Evolutionary conservation across 768 basidiomycete genomes (phyloP).

Genomic region (Gymnopilus junonius): DNA sequence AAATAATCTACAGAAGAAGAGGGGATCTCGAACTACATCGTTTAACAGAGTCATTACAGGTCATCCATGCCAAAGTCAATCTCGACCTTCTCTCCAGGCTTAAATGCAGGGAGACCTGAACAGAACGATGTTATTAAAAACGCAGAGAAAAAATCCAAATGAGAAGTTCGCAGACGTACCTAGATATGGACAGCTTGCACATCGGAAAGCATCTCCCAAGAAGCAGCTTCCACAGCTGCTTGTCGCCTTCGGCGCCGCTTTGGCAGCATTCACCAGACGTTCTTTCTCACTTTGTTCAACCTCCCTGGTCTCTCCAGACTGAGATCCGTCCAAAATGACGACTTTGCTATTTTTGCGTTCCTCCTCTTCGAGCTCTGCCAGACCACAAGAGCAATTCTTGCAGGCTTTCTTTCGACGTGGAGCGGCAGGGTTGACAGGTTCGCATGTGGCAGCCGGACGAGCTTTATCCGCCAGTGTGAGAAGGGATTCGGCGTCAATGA

Average conservation of each 20-base stretch:
- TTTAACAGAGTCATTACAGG: slow-evolving; percentile 48
- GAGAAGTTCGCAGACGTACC: slow-evolving; percentile 61
- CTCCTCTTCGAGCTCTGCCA: slow-evolving; percentile 90
- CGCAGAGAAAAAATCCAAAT: background rate
- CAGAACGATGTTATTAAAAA: slow-evolving; percentile 14
- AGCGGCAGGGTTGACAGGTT: slow-evolving; percentile 55
- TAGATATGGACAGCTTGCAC: slow-evolving; percentile 93
- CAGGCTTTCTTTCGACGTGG: slow-evolving; percentile 89
- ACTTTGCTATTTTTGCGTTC: slow-evolving; percentile 66
- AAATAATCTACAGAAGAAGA: slow-evolving; percentile 5
- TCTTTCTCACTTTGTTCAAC: slow-evolving; percentile 65
- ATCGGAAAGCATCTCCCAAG: slow-evolving; percentile 97
- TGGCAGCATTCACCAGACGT: slow-evolving; percentile 66
- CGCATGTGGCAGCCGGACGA: slow-evolving; percentile 79
- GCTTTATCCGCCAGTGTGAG: slow-evolving; percentile 83
- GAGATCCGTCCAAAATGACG: slow-evolving; percentile 69
- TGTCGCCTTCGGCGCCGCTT: slow-evolving; percentile 82
- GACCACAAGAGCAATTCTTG: slow-evolving; percentile 96
- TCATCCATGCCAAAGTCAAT: slow-evolving; percentile 91
- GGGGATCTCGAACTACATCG: slow-evolving; percentile 1
- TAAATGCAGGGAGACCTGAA: slow-evolving; percentile 95
- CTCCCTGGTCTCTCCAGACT: slow-evolving; percentile 61
- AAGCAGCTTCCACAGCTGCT: slow-evolving; percentile 98
- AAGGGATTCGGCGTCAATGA: slow-evolving; percentile 82
- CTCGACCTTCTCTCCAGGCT: slow-evolving; percentile 97